Percentiles rank a stretch among this genome's conserved stretches.
These are phyloP conservation scores for peach (Prunus persica) DNA, from an alignment of 306 rosid species.

Conservation along the genomic window Prunus_persica_NCBIv2 NC_034009.1:26445001-26445500, in stretches of 20 bases:
- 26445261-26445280: conserved; percentile 87
- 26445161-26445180: too few relatives aligned
- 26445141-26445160: too few relatives aligned
- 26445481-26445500: conserved; percentile 78
- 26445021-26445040: neutral
- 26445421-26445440: neutral
- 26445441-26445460: neutral
- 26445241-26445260: conserved; percentile 84
- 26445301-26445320: conserved; percentile 85
- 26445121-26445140: too few relatives aligned
- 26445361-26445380: conserved; percentile 82
- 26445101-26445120: too few relatives aligned
- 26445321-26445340: conserved; percentile 87
- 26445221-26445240: neutral
- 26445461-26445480: neutral
- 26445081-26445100: too few relatives aligned
- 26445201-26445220: neutral
- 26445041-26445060: neutral
- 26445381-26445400: conserved; percentile 94
- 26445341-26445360: conserved; percentile 72
- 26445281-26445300: conserved; percentile 79
- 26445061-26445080: too few relatives aligned
- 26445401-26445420: conserved; percentile 56
- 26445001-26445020: neutral
- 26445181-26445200: too few relatives aligned